A percentile compares a stretch with the other conserved stretches of the same genome.
phyloP scores from a whole-genome alignment of 2,329 filamentous ascomycete genomes.

The Fusarium udum region DNA sequence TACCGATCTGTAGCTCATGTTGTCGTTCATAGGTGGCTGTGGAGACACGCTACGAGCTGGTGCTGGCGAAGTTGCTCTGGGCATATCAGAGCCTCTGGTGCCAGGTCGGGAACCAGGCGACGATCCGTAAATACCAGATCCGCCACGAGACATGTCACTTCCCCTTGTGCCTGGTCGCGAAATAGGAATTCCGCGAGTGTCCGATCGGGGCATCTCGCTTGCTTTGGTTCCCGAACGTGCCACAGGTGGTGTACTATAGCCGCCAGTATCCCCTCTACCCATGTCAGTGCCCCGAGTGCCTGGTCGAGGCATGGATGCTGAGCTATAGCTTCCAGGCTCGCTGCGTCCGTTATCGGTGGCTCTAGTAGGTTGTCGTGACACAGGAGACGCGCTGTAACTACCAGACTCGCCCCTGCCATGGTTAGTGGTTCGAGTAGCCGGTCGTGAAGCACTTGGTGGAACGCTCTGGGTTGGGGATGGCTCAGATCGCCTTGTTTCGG shows the following conservation, averaged over 20 bases:
- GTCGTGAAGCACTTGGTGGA: conserved; percentile 24
- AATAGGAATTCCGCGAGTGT: conserved; percentile 47
- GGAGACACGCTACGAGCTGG: conserved; percentile 72
- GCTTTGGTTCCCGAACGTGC: conserved; percentile 37
- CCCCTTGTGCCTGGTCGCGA: conserved; percentile 55
- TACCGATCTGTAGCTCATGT: conserved; percentile 57
- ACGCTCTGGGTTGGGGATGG: conserved; percentile 24
- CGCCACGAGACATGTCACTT: conserved; percentile 42
- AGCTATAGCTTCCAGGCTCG: conserved; percentile 44
- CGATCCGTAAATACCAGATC: conserved; percentile 43
- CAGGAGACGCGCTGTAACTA: conserved; percentile 46
- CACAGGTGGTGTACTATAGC: conserved; percentile 36
- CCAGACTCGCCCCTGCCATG: conserved; percentile 34
- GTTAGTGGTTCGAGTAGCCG: conserved; percentile 22
- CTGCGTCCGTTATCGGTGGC: conserved; percentile 23
- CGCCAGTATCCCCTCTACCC: conserved; percentile 42
- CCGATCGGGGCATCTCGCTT: conserved; percentile 35
- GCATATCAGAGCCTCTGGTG: conserved; percentile 68
- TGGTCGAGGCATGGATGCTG: conserved; percentile 38
- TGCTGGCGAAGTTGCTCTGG: conserved; percentile 72
- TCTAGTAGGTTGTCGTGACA: conserved; percentile 50
- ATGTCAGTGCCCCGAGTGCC: conserved; percentile 38
- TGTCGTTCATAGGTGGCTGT: conserved; percentile 62
- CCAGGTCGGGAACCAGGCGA: conserved; percentile 63
- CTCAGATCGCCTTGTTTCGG: conserved; percentile 32